Base-by-base conservation (phyloP, 2,329 filamentous ascomycete species). In the Penicillium rolfsii region DNA sequence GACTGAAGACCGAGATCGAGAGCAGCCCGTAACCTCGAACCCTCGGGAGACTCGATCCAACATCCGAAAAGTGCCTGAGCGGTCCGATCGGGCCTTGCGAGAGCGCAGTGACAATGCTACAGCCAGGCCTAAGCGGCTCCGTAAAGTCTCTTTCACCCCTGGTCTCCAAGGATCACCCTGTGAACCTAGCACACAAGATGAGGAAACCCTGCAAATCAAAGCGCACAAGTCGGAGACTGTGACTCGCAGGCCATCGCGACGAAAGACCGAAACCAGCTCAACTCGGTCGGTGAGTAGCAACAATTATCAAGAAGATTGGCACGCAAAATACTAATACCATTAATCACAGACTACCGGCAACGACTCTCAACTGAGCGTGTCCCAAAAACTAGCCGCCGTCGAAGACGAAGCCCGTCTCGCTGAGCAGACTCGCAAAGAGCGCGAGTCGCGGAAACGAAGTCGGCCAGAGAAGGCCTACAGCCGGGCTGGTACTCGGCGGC, bases 321-420 rank as follows among this genome's bases (percentile, higher is more conserved):
- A 50, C 35, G 24, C 30, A 14, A 4, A 50, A 16, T 59, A 60
- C 62, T 70, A 49, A 70, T 46, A 8, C 4, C 9, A 11, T 22
- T 7, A 36, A 28, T 22, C n/a, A 11, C 46, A 69, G 61, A 62
- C 64, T 61, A 64, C 63, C 30, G 40, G 54, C 16, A 58, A 55
- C 7, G 66, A 70, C 43, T 60, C 69, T 5, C 68, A 66, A n/a
- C 64, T 76, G 57, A 79, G 75, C 36, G 69, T 81, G 5, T 58
- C 74, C 5, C 76, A 81, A 61, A 81, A 80, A 62, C 73, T 82
- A 9, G 78, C 77, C 12, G 73, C 71, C 1, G 77, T 74, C 4
- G 76, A 81, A 64, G 73, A 74, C 22, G 79, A 81, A 64, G 80
- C 80, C 24, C 71, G 74, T 40, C 74, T 72, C 36, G 77, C 76